Evolutionary conservation across 2,329 filamentous ascomycete genomes (phyloP), one percentile per base, ranked within the genome.

Genomic region (Sporothrix protearum): DNA sequence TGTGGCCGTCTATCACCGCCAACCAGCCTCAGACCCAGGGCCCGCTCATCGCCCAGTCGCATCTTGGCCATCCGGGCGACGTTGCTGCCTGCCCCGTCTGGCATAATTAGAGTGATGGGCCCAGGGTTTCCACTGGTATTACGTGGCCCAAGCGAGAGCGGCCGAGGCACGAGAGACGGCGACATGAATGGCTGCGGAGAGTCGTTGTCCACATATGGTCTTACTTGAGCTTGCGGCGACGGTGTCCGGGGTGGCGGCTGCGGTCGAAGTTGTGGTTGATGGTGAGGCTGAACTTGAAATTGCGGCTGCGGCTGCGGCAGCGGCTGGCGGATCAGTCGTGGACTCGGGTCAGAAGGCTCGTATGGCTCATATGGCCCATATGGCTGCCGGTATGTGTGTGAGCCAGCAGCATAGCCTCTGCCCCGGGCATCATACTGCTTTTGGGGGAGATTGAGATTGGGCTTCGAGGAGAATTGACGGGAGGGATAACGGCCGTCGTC

Each of bases 141-240:
- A 6, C 49, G 47, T 16, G 49, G 12, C 10, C 10, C 22, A 5
- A 68, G 30, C 1, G 39, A 22, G 2, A 71, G 49, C 2, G 71
- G 71, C 14, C 36, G 28, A 1, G 71, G 71, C 16, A 72, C 42
- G 7, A 72, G n/a, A 2, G 71, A 68, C 39, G 71, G 68, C 28
- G 71, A 72, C 68, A 72, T 59, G 49, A 66, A 51, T 3, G 59
- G 45, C 22, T 5, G 69, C 28, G 53, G 28, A 16, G 12, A 14
- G 25, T 28, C 45, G 7, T 25, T 19, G 10, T 1, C 25, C 28
- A 4, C 39, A 51, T n/a, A 9, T 25, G 36, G 49, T n/a, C 51
- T 25, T n/a, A 19, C 45, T 12, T 33, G 19, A 36, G 30, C 19
- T n/a, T 19, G 30, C 8, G 57, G 57, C 7, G 57, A 59, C 22